Evolutionary conservation across 192 early-diverging fungal genomes (phyloP), one percentile per base, ranked within the genome.

Genomic region (Backusella australiensis): DNA sequence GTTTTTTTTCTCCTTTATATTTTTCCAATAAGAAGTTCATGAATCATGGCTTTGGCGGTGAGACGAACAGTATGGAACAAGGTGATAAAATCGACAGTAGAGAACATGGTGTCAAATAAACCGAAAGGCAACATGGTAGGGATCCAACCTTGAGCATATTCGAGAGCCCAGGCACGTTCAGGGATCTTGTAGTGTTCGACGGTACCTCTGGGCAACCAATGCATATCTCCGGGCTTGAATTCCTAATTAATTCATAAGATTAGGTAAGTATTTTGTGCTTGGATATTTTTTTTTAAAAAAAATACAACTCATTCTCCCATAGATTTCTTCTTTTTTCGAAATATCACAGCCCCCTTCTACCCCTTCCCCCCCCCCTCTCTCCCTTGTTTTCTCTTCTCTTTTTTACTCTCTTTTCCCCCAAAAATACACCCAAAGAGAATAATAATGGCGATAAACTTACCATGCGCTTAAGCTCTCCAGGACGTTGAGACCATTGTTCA

Each of bases 131-230:
- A 72, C 84, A 85, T 85, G 35, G 80, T 56, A 44, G 81, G 81
- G 39, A 85, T 81, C 84, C 80, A 81, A 21, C 84, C 84, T 35
- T 74, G 80, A 46, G 84, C 84, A 80, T 85, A 85, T 69, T 85
- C 84, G 36, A 85, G 68, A 38, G 84, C 84, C 79, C 79, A 85
- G 52, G 72, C 84, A 29, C 73, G 78, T 41, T 85, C 84, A 71
- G 84, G 84, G n/a, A 81, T 82, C 76, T 84, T 85, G 79, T 85
- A 85, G 63, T 85, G 84, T 34, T 85, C 78, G 41, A 65, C 71
- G 46, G 74, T 56, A 44, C 84, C 84, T 70, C 84, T 82, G 34
- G 78, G 74, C 8, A 85, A 69, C 66, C 80, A 80, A 66, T 85
- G 84, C 77, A 83, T 81, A 23, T 84, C 71, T 34, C 84, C 84